Conservation (phyloP, 805 yeast species). For the Komagataella phaffii region DNA sequence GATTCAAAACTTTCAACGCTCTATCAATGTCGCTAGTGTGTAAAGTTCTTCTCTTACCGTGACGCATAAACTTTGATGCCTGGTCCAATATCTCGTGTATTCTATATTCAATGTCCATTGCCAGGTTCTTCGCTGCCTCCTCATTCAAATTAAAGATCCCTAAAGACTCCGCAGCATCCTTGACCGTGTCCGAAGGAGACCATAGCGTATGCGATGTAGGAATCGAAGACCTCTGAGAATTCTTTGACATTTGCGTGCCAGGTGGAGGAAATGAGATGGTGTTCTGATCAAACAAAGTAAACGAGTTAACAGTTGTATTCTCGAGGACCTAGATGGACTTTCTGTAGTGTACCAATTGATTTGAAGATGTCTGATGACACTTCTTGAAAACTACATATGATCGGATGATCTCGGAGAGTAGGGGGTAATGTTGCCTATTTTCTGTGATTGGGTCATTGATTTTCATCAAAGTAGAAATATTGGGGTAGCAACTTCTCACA, state of each 20-base stretch:
- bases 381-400: not conserved
- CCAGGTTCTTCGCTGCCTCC: constrained; percentile 86
- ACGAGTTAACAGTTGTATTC: not conserved
- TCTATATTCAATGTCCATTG: constrained; percentile 98
- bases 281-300: not conserved
- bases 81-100: constrained; percentile 92
- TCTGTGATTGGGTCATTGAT: not conserved
- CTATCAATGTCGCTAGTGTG: constrained; percentile 72
- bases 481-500: not conserved
- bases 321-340: not conserved
- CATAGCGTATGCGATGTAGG: constrained; percentile 82
- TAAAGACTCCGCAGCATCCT: constrained; percentile 86
- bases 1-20: constrained; percentile 74
- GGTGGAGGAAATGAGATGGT: not conserved
- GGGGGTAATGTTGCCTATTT: not conserved
- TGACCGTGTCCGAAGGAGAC: constrained; percentile 96
- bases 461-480: not conserved
- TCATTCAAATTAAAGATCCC: constrained; percentile 73
- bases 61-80: constrained; percentile 92
- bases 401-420: not conserved
- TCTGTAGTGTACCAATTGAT: not conserved
- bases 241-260: not conserved
- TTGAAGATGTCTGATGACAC: not conserved
- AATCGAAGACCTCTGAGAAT: constrained; percentile 17
- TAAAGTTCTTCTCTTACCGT: constrained; percentile 71